Conservation (phyloP, 2,329 filamentous ascomycete genomes). For the Dendryphion nanum region DNA sequence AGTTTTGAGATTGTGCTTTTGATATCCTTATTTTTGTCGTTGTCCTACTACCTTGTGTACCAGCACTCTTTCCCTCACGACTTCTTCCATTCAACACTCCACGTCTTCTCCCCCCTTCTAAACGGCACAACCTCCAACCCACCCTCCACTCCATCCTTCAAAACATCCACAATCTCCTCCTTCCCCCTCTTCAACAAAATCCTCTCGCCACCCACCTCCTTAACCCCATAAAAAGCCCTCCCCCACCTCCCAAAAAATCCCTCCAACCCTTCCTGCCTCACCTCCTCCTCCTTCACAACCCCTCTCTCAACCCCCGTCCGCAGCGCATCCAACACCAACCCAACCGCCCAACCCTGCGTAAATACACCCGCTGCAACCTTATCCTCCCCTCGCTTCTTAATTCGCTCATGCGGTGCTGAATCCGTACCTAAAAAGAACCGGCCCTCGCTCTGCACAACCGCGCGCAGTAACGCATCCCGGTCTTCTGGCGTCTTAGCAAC, state of each 20-base stretch:
- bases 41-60: too few species aligned
- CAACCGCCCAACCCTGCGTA: conserved; percentile 70
- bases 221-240: conserved; percentile 57
- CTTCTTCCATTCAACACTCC: conserved; percentile 45
- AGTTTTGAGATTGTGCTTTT: too few species aligned
- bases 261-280: conserved; percentile 55
- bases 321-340: conserved; percentile 64
- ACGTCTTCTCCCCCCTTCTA: conserved; percentile 60
- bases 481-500: conserved; percentile 65
- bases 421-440: conserved; percentile 76
- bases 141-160: conserved; percentile 55
- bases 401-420: conserved; percentile 65
- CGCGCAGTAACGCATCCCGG: conserved; percentile 68
- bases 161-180: conserved; percentile 54
- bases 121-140: conserved; percentile 64
- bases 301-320: conserved; percentile 60
- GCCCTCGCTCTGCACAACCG: conserved; percentile 52
- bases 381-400: conserved; percentile 58
- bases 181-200: conserved; percentile 58
- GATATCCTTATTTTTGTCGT: too few species aligned
- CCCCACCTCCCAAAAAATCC: conserved; percentile 60
- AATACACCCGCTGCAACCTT: conserved; percentile 70
- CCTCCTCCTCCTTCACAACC: conserved; percentile 53
- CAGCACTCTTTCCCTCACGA: too few species aligned
- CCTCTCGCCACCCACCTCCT: conserved; percentile 43